A percentile compares a stretch with the other conserved stretches of the same genome.
Conservation (phyloP, 2,329 filamentous ascomycete species). For the Blastomyces silverae region DNA sequence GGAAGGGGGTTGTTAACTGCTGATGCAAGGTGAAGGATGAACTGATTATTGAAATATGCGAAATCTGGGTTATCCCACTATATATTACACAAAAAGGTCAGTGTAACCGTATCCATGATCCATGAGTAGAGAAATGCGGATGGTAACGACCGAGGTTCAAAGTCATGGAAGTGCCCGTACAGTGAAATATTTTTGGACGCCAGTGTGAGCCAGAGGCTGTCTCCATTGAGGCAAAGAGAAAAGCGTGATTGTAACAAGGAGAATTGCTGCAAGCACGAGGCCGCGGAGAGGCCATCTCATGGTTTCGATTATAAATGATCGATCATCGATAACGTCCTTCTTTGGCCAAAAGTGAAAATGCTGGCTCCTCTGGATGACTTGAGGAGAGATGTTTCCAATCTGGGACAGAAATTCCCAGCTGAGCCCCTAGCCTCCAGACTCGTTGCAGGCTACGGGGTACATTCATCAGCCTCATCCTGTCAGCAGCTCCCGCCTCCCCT, state of each 20-base stretch:
- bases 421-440: neutral
- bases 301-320: constrained; percentile 5
- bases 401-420: neutral
- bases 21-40: constrained; percentile 12
- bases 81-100: neutral
- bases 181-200: constrained; percentile 14
- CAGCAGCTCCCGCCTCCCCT: no score
- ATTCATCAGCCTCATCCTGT: neutral
- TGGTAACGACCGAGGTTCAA: neutral
- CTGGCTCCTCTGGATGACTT: neutral
- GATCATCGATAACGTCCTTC: neutral
- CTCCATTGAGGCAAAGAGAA: constrained; percentile 7
- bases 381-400: neutral
- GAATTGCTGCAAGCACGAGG: constrained; percentile 3
- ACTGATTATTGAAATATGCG: constrained; percentile 15
- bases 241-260: constrained; percentile 2
- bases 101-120: neutral
- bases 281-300: constrained; percentile 14
- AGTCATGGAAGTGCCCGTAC: neutral
- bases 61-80: constrained; percentile 14
- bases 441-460: neutral
- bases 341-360: neutral
- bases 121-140: neutral
- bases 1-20: constrained; percentile 12
- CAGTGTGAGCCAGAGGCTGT: neutral